phyloP scores from a whole-genome alignment of 2,329 filamentous ascomycete genomes.

The Cladophialophora chaetospira region DNA sequence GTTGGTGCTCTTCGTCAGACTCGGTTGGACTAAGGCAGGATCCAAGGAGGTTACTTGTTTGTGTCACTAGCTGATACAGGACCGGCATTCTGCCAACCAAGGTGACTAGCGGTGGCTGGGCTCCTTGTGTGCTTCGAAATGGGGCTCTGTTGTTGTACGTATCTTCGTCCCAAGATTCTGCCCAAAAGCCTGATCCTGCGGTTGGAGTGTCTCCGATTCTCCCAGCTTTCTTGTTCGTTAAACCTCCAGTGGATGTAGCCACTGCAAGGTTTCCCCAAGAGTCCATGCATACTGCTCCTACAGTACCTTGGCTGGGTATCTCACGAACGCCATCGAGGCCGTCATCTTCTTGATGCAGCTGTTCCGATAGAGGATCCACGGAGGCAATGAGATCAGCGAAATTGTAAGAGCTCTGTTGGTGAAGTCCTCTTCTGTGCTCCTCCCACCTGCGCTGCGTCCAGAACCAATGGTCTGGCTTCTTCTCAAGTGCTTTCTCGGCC shows the following conservation, averaged over 20 bases:
- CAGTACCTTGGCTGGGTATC: slow-evolving; percentile 80
- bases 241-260: slow-evolving; percentile 69
- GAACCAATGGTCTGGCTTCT: slow-evolving; percentile 71
- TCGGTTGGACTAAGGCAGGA: slow-evolving; percentile 12
- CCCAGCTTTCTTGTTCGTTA: slow-evolving; percentile 87
- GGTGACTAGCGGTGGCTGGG: not conserved
- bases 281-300: slow-evolving; percentile 80
- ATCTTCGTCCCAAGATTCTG: slow-evolving; percentile 69
- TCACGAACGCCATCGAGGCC: slow-evolving; percentile 55
- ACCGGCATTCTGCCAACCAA: not conserved
- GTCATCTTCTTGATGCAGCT: slow-evolving; percentile 46
- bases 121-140: not conserved
- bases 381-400: slow-evolving; percentile 23
- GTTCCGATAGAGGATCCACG: slow-evolving; percentile 14
- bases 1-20: not conserved
- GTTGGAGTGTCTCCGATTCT: slow-evolving; percentile 85
- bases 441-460: slow-evolving; percentile 79
- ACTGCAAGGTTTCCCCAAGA: slow-evolving; percentile 70
- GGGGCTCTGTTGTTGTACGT: not conserved
- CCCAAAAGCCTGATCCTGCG: slow-evolving; percentile 85
- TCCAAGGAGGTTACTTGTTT: slow-evolving; percentile 5
- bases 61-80: slow-evolving; percentile 9
- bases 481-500: slow-evolving; percentile 61
- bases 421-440: slow-evolving; percentile 67
- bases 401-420: slow-evolving; percentile 34